Evolutionary conservation across 2,329 filamentous ascomycete species (phyloP), one percentile per base, ranked within the genome.

Genomic region (Fusarium azukiicola): DNA sequence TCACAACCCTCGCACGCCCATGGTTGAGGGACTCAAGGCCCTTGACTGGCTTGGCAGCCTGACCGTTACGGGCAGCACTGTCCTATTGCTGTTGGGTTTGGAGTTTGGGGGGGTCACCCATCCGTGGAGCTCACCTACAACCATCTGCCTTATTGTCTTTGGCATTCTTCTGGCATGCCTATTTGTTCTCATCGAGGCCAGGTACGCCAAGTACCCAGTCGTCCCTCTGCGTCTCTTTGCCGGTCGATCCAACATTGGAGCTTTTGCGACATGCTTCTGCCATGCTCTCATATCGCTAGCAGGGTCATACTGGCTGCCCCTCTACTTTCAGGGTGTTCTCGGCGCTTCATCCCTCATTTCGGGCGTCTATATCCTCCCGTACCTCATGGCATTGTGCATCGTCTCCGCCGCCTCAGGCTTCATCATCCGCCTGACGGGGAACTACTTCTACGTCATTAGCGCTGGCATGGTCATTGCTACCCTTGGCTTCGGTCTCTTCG

Each of bases 251-350:
- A 76, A 71, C 27, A 61, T 56, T 50, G 72, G 54, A 9, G 64
- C 50, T 4, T 74, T 76, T 36, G 13, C 71, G 1, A 38, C 68
- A 19, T 52, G 50, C 5, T 74, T 71, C 50, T 47, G 32, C 6
- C 71, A 76, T 10, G 52, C 61, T 36, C 70, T 71, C 36, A 52
- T 74, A 4, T n/a, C 71, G 6, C 56, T 74, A 1, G 63, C 56
- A 10, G 42, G 42, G 8, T 67, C 63, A 38, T 76, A 71, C 19
- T 76, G 73, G 52, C 32, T 76, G 1, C 71, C 71, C 4, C 56
- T 76, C 9, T 76, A 68, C 68, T 74, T 76, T 16, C 72, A 76
- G 40, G 67, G 67, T 14, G 74, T 76, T 32, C 13, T 32, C 5
- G 5, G n/a, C 19, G 58, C 40, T 32, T 21, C 58, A 23, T 36